Percentiles rank a stretch among this genome's conserved stretches.
Evolutionary conservation across 2,329 filamentous ascomycete species (phyloP).

Genomic region (Neofusicoccum laricinum): DNA sequence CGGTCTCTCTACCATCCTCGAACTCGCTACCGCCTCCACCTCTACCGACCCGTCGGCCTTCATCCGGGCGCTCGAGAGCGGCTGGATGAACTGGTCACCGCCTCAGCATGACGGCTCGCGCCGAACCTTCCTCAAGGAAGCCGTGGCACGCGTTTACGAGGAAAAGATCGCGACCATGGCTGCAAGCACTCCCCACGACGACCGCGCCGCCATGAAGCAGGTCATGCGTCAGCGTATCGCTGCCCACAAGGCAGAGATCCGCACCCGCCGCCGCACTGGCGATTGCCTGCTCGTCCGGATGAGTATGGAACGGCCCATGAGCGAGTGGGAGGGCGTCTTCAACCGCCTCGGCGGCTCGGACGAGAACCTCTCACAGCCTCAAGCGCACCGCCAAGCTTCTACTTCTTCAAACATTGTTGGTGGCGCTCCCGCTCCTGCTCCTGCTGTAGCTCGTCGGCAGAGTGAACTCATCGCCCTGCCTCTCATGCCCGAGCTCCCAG

Average conservation of each 20-base stretch:
- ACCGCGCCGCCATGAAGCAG: constrained; percentile 34
- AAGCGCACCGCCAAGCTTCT: background rate
- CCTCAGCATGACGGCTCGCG: constrained; percentile 47
- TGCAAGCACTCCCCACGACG: constrained; percentile 26
- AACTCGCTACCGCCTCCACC: constrained; percentile 43
- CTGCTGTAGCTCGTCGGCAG: background rate
- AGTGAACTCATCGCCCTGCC: constrained; percentile 7
- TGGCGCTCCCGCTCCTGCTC: background rate
- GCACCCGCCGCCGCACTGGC: constrained; percentile 33
- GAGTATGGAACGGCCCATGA: constrained; percentile 41
- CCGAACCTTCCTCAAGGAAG: constrained; percentile 59
- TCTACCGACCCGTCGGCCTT: constrained; percentile 47
- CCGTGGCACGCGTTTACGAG: constrained; percentile 59
- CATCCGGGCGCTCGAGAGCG: constrained; percentile 50
- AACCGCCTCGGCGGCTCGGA: constrained; percentile 20
- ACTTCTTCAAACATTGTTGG: background rate
- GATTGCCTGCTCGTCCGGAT: constrained; percentile 36
- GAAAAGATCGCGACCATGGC: constrained; percentile 43
- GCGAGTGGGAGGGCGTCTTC: constrained; percentile 37
- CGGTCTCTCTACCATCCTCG: constrained; percentile 55
- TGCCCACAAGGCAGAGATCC: constrained; percentile 42
- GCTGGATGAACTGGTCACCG: constrained; percentile 57
- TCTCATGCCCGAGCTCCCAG: constrained; percentile 5
- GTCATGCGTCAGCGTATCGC: constrained; percentile 43
- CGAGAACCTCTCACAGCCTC: background rate